Evolutionary conservation across 495 filamentous ascomycete genomes (phyloP).

Genomic region (Penicillium simplicissimum): DNA sequence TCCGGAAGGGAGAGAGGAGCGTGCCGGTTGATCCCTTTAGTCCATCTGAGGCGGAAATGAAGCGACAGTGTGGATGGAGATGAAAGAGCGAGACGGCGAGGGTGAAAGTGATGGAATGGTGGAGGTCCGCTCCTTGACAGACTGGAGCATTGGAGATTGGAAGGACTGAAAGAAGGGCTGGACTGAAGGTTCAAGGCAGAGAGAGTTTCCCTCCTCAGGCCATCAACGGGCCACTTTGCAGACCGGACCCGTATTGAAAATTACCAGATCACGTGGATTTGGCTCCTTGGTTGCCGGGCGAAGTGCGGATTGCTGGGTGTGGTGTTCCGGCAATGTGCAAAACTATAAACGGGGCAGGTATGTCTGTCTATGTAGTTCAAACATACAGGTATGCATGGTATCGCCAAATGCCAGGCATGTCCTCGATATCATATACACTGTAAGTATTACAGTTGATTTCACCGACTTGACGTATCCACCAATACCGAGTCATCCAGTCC

Average conservation of each 20-base stretch:
- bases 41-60: constrained; percentile 1
- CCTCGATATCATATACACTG: background rate
- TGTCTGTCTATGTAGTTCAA: background rate
- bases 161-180: background rate
- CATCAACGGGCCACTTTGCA: background rate
- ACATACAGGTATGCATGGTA: background rate
- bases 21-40: constrained; percentile 6
- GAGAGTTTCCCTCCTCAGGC: background rate
- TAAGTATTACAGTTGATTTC: background rate
- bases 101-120: background rate
- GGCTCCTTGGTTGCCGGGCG: background rate
- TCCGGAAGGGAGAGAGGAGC: background rate
- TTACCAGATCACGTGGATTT: background rate
- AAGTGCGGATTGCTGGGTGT: background rate
- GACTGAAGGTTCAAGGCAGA: background rate
- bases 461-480: background rate
- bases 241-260: background rate
- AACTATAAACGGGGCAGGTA: background rate
- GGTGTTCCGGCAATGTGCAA: background rate
- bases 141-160: background rate
- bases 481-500: background rate
- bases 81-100: background rate
- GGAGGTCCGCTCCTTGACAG: background rate
- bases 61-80: constrained; percentile 2
- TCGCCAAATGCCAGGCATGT: background rate